phyloP scores from a whole-genome alignment of 441 rosid species.

The Adansonia rubrostipa region DNA sequence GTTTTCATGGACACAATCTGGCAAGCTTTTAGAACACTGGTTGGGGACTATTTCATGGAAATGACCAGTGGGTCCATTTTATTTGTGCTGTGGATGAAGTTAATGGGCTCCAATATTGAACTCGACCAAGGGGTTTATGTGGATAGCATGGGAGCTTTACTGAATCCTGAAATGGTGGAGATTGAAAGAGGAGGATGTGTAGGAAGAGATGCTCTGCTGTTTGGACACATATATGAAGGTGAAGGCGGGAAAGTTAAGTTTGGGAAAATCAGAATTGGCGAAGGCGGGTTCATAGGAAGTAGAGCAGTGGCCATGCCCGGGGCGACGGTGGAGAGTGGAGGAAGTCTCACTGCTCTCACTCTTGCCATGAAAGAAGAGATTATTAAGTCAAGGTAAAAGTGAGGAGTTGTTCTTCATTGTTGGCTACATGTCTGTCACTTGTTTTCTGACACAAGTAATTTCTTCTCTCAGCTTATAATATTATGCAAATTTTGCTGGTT shows the following conservation, averaged over 20 bases:
- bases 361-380: slow-evolving; percentile 68
- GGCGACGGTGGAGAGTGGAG: slow-evolving; percentile 61
- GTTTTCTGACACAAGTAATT: neutral
- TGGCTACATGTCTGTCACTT: neutral
- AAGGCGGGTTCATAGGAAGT: slow-evolving; percentile 63
- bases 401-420: neutral
- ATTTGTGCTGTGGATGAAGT: slow-evolving; percentile 53
- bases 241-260: slow-evolving; percentile 66
- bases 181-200: slow-evolving; percentile 62
- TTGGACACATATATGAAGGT: slow-evolving; percentile 75
- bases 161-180: slow-evolving; percentile 80
- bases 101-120: slow-evolving; percentile 62
- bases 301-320: slow-evolving; percentile 70
- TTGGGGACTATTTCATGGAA: slow-evolving; percentile 68
- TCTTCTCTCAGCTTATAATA: no score
- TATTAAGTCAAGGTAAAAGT: slow-evolving; percentile 34
- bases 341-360: slow-evolving; percentile 49
- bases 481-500: slow-evolving; percentile 12
- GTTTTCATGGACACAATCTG: slow-evolving; percentile 66
- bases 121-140: slow-evolving; percentile 52
- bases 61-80: slow-evolving; percentile 52
- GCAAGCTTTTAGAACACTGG: slow-evolving; percentile 65
- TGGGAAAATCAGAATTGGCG: slow-evolving; percentile 56
- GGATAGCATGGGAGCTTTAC: slow-evolving; percentile 62
- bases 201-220: slow-evolving; percentile 58